Conservation (phyloP, 495 filamentous ascomycete species). For the Lasiosphaeria miniovina region DNA sequence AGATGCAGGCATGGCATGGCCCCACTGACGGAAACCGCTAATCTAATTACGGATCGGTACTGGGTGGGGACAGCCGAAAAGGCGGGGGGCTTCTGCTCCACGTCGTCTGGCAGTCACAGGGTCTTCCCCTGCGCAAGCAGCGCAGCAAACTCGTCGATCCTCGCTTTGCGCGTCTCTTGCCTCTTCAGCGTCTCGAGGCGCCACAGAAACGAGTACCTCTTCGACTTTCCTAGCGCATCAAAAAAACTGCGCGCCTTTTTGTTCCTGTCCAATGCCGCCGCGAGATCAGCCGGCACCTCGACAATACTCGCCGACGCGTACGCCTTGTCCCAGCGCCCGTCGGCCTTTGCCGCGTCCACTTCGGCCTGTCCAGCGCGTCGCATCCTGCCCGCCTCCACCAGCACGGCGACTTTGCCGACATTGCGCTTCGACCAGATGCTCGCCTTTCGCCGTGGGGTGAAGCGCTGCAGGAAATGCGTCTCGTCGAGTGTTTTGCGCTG, state of each 20-base stretch:
- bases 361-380: constrained; percentile 43
- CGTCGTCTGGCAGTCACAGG: constrained; percentile 2
- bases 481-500: constrained; percentile 43
- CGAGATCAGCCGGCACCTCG: constrained; percentile 45
- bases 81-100: too few relatives aligned
- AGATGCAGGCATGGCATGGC: too few relatives aligned
- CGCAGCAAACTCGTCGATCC: constrained; percentile 29
- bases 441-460: constrained; percentile 52
- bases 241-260: constrained; percentile 37
- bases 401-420: constrained; percentile 41
- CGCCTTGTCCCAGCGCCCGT: constrained; percentile 55
- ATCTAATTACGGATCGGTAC: too few relatives aligned
- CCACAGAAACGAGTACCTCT: constrained; percentile 43
- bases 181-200: constrained; percentile 40
- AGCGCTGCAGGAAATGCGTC: constrained; percentile 46
- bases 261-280: constrained; percentile 28
- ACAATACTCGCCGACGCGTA: constrained; percentile 48
- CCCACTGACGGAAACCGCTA: too few relatives aligned
- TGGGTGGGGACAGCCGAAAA: too few relatives aligned
- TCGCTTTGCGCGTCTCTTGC: constrained; percentile 26
- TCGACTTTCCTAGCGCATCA: constrained; percentile 38
- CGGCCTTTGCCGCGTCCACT: constrained; percentile 52
- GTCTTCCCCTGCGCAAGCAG: constrained; percentile 24
- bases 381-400: constrained; percentile 47
- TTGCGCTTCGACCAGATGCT: constrained; percentile 52